Evolutionary conservation across 2,329 filamentous ascomycete genomes (phyloP).

Genomic region (Fusarium kyushuense): DNA sequence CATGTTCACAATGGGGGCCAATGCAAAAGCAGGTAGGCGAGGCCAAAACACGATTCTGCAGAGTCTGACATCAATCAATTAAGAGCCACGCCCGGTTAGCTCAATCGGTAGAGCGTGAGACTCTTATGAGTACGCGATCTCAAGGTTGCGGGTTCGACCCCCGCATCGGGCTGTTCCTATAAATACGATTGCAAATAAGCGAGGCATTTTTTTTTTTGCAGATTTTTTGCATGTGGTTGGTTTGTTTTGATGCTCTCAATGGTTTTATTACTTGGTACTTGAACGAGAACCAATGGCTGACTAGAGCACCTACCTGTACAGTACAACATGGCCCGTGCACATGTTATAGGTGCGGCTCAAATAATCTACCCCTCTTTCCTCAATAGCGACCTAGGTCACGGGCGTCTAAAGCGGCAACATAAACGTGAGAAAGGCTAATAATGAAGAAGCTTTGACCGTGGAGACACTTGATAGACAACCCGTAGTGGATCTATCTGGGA

Average conservation of each 20-base stretch:
- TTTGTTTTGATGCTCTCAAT: not conserved
- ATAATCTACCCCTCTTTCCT: conserved; percentile 24
- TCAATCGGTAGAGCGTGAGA: conserved; percentile 72
- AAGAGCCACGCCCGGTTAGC: conserved; percentile 30
- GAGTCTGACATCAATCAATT: conserved; percentile 3
- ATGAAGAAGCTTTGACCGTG: not conserved
- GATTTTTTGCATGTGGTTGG: not conserved
- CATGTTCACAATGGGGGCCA: not conserved
- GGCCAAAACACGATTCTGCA: not conserved
- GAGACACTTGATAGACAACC: not conserved
- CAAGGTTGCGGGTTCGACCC: conserved; percentile 68
- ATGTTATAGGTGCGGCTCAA: conserved; percentile 18
- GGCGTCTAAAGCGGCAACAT: conserved; percentile 43
- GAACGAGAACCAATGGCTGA: not conserved
- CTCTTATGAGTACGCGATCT: conserved; percentile 63
- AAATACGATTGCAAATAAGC: not conserved
- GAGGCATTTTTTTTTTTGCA: conserved; percentile 16
- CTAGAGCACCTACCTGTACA: not conserved
- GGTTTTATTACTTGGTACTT: not conserved
- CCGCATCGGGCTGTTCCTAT: conserved; percentile 56
- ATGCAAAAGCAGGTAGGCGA: not conserved
- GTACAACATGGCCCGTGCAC: conserved; percentile 17
- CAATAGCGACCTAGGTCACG: not conserved
- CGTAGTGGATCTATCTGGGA: not conserved
- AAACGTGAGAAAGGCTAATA: conserved; percentile 9